Evolutionary conservation across 2,329 filamentous ascomycete species (phyloP), one percentile per base, ranked within the genome.

Genomic region (Trichophyton schoenleinii): DNA sequence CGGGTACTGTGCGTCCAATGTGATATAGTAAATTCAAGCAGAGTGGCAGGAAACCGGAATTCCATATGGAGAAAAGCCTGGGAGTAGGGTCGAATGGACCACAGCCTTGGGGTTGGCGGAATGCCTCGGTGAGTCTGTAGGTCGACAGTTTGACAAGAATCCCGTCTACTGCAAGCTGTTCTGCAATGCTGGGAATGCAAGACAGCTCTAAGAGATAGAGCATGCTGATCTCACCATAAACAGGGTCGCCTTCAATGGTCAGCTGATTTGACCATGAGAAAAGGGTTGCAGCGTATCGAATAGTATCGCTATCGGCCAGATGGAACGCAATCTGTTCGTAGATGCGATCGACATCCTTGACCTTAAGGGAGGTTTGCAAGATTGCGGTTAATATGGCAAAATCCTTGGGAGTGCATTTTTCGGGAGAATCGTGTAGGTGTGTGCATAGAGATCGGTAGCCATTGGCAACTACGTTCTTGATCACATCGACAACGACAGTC

Each of bases 231-330:
- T 96, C 91, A 65, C 91, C 94, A 72, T 96, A 97, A 34, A 97
- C 79, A 0, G 94, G 92, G 70, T 97, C 92, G 31, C 86, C 84
- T 61, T 87, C 82, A 41, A 87, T 81, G 0, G 87, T 83, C 25
- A 97, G 80, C 66, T 87, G 85, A 72, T 97, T 91, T 3, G 92
- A 84, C 94, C 94, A 99, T 0, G 91, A 96, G 74, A 92, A 97
- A 3, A 99, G 81, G 38, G 88, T 90, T 4, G 87, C 86, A 0
- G 91, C 91, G 63, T 91, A 88, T 68, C 92, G 88, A 53, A 89
- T 81, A 0, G 87, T 86, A 65, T 88, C 85, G 61, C 79, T 80
- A 63, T 82, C 79, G n/a, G 80, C 75, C 60, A 87, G 78, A 70
- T 91, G 85, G 55, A 83, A 83, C 0, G 89, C 80, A 42, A 92